A percentile compares a stretch with the other conserved stretches of the same genome.
Evolutionary conservation across 108 stramenopile genomes (phyloP).

Genomic region (Fistulifera pelliculosa): DNA sequence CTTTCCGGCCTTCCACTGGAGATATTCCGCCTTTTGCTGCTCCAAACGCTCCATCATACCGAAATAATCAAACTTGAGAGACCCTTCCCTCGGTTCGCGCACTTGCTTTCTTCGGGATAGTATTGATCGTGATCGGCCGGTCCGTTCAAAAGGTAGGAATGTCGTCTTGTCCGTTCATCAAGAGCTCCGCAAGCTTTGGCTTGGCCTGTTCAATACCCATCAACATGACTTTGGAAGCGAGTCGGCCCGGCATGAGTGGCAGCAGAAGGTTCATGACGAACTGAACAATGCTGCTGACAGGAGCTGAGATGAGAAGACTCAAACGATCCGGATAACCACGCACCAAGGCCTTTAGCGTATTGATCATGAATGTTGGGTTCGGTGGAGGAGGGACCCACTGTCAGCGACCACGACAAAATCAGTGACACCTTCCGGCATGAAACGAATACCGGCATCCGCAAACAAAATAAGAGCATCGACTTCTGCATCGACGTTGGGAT

Average conservation of each 20-base stretch:
- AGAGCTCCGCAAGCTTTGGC: constrained; percentile 42
- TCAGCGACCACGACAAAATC: constrained; percentile 82
- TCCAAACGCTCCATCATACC: constrained; percentile 78
- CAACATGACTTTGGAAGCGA: constrained; percentile 69
- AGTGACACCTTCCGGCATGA: constrained; percentile 79
- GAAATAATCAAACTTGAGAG: constrained; percentile 80
- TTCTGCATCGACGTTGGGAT: constrained; percentile 82
- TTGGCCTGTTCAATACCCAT: constrained; percentile 40
- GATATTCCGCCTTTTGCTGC: constrained; percentile 32
- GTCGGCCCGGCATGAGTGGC: constrained; percentile 79
- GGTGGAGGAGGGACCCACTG: constrained; percentile 77
- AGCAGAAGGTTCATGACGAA: constrained; percentile 82
- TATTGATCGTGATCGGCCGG: constrained; percentile 64
- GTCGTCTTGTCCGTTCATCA: constrained; percentile 76
- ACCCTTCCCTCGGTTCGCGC: constrained; percentile 68
- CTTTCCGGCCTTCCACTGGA: neutral
- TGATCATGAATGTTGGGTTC: constrained; percentile 79
- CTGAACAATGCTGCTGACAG: constrained; percentile 71
- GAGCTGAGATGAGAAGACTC: constrained; percentile 65
- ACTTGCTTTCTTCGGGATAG: constrained; percentile 66
- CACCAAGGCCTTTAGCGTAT: constrained; percentile 76
- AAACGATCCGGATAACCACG: constrained; percentile 82
- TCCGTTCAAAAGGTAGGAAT: constrained; percentile 80
- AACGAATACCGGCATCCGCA: constrained; percentile 72
- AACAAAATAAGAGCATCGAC: constrained; percentile 75